Conservation (phyloP, 768 basidiomycete genomes). For the Artomyces pyxidatus region DNA sequence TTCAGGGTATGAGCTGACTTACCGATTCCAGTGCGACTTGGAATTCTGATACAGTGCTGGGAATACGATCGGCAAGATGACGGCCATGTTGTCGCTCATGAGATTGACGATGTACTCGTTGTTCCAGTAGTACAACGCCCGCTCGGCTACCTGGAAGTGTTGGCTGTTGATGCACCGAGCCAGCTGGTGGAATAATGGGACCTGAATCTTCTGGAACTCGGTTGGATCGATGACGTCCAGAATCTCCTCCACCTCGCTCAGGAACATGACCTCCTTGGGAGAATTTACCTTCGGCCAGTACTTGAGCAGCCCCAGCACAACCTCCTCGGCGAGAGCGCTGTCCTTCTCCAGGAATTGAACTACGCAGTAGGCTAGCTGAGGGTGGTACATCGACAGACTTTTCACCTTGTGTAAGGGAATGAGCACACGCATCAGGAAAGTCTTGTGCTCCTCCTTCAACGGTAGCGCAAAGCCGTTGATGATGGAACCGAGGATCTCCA, state of each 20-base stretch:
- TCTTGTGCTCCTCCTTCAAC: slow-evolving; percentile 98
- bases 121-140: slow-evolving; percentile 97
- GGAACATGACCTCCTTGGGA: slow-evolving; percentile 99
- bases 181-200: slow-evolving; percentile 87
- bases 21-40: slow-evolving; percentile 98
- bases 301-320: slow-evolving; percentile 90
- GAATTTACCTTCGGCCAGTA: slow-evolving; percentile 99
- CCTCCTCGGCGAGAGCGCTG: slow-evolving; percentile 83
- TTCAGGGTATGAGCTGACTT: slow-evolving; percentile 23
- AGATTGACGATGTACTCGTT: slow-evolving; percentile 99
- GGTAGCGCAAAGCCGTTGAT: slow-evolving; percentile 99
- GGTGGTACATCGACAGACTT: slow-evolving; percentile 94
- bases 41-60: slow-evolving; percentile 94
- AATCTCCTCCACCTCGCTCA: slow-evolving; percentile 99
- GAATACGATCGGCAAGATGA: slow-evolving; percentile 93
- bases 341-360: slow-evolving; percentile 99
- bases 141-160: slow-evolving; percentile 99
- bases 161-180: slow-evolving; percentile 97
- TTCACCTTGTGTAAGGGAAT: slow-evolving; percentile 98
- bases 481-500: slow-evolving; percentile 97
- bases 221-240: slow-evolving; percentile 94
- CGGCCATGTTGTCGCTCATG: slow-evolving; percentile 90
- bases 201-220: slow-evolving; percentile 95
- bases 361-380: slow-evolving; percentile 98
- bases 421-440: slow-evolving; percentile 87